These are phyloP conservation scores for Phytophthora megakarya DNA, from an alignment of 352 stramenopile species.

Conservation along the genomic window DNA sequence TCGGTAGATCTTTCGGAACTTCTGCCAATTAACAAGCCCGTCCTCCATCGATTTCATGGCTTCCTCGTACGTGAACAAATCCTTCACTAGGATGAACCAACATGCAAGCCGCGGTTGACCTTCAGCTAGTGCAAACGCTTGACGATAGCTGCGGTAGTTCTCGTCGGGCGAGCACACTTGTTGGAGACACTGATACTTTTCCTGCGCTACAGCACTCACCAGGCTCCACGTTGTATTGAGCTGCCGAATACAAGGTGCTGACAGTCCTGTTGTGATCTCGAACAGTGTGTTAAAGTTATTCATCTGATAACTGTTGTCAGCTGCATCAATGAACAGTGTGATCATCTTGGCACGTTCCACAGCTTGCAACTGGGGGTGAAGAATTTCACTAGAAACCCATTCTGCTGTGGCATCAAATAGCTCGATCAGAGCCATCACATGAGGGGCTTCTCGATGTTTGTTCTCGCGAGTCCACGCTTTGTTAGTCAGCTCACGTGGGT, in stretches of 20 bases:
- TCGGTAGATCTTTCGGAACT: constrained; percentile 84
- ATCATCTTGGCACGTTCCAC: constrained; percentile 84
- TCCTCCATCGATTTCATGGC: constrained; percentile 86
- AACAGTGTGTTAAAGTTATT: constrained; percentile 92
- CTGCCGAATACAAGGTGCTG: constrained; percentile 80
- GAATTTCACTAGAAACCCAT: constrained; percentile 89
- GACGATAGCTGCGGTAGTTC: constrained; percentile 87
- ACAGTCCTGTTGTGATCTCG: constrained; percentile 79
- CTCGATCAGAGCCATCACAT: constrained; percentile 86
- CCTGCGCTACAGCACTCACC: constrained; percentile 56
- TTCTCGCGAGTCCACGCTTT: constrained; percentile 86
- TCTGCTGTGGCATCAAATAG: constrained; percentile 84
- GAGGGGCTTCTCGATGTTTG: constrained; percentile 79
- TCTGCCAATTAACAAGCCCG: constrained; percentile 86
- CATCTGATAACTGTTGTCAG: constrained; percentile 82
- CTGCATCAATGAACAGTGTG: constrained; percentile 84
- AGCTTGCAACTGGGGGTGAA: constrained; percentile 84
- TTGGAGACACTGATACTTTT: constrained; percentile 86
- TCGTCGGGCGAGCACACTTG: constrained; percentile 84
- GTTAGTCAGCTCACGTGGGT: constrained; percentile 81
- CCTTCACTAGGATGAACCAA: constrained; percentile 89
- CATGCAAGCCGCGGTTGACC: constrained; percentile 76
- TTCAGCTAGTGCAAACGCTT: constrained; percentile 79
- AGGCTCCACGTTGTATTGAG: constrained; percentile 86
- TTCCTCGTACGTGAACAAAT: constrained; percentile 89